phyloP scores from a whole-genome alignment of 108 stramenopile genomes.

The Skeletonema marinoi region DNA sequence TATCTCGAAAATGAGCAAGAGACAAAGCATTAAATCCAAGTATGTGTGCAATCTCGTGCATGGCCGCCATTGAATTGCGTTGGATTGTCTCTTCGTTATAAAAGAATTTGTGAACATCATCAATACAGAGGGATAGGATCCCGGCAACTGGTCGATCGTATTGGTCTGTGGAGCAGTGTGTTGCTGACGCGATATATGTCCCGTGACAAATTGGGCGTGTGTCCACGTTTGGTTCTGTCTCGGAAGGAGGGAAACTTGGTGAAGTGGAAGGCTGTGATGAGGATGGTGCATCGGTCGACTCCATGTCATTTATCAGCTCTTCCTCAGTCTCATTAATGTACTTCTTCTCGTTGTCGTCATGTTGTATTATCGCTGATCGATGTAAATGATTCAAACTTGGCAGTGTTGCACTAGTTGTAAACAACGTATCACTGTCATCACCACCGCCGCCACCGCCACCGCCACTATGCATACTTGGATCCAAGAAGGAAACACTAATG shows the following conservation, averaged over 20 bases:
- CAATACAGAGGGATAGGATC: conserved; percentile 74
- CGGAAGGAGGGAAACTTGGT: conserved; percentile 31
- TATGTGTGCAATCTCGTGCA: conserved; percentile 85
- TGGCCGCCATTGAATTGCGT: conserved; percentile 65
- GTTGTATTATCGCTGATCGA: too few relatives aligned
- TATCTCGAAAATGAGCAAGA: conserved; percentile 79
- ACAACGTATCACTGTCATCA: not conserved
- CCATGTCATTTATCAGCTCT: not conserved
- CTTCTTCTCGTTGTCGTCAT: too few relatives aligned
- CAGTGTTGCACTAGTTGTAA: too few relatives aligned
- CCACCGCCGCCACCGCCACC: not conserved
- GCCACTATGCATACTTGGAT: not conserved
- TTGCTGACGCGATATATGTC: conserved; percentile 75
- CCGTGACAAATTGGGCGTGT: conserved; percentile 47
- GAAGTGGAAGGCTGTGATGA: conserved; percentile 8
- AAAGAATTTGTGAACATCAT: conserved; percentile 55
- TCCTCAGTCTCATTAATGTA: too few relatives aligned
- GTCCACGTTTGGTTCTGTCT: conserved; percentile 36
- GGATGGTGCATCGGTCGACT: conserved; percentile 18
- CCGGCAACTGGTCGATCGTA: conserved; percentile 84
- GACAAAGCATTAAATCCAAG: conserved; percentile 79
- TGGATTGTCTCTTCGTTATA: conserved; percentile 38
- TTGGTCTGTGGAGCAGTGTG: conserved; percentile 83
- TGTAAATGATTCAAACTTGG: too few relatives aligned
- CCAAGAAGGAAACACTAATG: conserved; percentile 65